Percentiles rank a stretch among this genome's conserved stretches.
Conservation (phyloP, 1,139 yeast species). For the Geotrichum macrosporum region DNA sequence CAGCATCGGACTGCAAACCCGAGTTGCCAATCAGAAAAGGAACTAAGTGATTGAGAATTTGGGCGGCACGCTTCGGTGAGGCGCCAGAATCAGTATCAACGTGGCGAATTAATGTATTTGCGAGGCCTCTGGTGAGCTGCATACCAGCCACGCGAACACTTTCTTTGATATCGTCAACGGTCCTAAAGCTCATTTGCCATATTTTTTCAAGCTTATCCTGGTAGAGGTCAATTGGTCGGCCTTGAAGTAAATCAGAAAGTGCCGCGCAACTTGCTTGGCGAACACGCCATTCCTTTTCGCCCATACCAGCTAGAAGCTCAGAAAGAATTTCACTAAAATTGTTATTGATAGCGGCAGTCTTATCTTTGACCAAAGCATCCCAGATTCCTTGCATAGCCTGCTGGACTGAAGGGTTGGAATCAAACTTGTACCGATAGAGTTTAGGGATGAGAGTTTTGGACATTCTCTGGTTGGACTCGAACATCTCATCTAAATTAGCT, state of each 20-base stretch:
- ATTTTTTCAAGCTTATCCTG: slow-evolving; percentile 57
- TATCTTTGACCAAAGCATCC: slow-evolving; percentile 65
- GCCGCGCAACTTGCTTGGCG: slow-evolving; percentile 86
- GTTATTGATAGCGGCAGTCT: slow-evolving; percentile 49
- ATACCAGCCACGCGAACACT: slow-evolving; percentile 83
- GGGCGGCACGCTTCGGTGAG: slow-evolving; percentile 44
- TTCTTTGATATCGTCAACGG: slow-evolving; percentile 90
- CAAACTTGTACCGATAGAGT: slow-evolving; percentile 76
- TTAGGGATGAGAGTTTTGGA: slow-evolving; percentile 70
- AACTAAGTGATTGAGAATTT: slow-evolving; percentile 57
- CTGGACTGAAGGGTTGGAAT: slow-evolving; percentile 73
- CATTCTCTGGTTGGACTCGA: slow-evolving; percentile 51
- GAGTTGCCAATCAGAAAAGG: slow-evolving; percentile 78
- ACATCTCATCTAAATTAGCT: slow-evolving; percentile 61
- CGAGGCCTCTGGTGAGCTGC: slow-evolving; percentile 60
- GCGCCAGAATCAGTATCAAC: slow-evolving; percentile 45
- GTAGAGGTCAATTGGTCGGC: slow-evolving; percentile 52
- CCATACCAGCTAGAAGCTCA: slow-evolving; percentile 68
- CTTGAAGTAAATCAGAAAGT: slow-evolving; percentile 62
- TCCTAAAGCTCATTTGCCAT: slow-evolving; percentile 86
- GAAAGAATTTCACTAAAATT: slow-evolving; percentile 57
- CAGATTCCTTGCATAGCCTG: slow-evolving; percentile 86
- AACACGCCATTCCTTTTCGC: slow-evolving; percentile 86
- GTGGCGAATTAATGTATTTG: slow-evolving; percentile 58
- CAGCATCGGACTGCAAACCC: slow-evolving; percentile 80